Evolutionary conservation across 2,329 filamentous ascomycete species (phyloP), one percentile per base, ranked within the genome.

Genomic region (Pyrenochaeta sp.): DNA sequence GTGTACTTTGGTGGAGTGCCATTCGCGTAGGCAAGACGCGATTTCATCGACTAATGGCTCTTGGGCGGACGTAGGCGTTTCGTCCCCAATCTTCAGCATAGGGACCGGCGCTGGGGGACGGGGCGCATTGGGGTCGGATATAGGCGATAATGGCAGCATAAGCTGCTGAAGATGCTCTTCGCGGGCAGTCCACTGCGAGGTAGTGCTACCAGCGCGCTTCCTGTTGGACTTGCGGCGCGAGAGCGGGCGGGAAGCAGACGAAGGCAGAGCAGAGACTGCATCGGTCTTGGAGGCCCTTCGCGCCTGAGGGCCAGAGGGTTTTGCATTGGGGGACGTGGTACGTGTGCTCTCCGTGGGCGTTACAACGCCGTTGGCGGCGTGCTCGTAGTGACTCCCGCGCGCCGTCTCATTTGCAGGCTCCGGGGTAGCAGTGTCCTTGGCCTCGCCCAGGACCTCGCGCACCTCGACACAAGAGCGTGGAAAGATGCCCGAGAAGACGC

Each of bases 401-500:
- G 60, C 53, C 19, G 56, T 63, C 39, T 73, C 69, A 39, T 52
- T 45, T n/a, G 44, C 61, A 48, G 67, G 60, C 2, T 68, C 55
- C 36, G 54, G 53, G 40, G 49, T 56, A 12, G 59, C 66, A 15
- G 57, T 60, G 44, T 58, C 67, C 66, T 75, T 75, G 52, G 67
- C 68, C 47, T 77, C 92, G 59, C 91, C 93, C 36, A 99, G 85
- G 53, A 97, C 88, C 80, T 99, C 95, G 65, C 94, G 89, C 58
- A 99, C 90, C 78, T 99, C 93, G 56, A 99, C 94, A 71, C 94
- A 99, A 76, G 90, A 95, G 65, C 91, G 87, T 10, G 95, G 95
- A 74, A 99, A 99, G 72, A 99, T 96, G 69, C 95, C 95, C n/a
- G 93, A 97, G 76, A 98, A 99, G 57, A 99, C 95, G 65, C 95